Conservation (phyloP, 306 rosid genomes). For the Cicer judaicum region DNA sequence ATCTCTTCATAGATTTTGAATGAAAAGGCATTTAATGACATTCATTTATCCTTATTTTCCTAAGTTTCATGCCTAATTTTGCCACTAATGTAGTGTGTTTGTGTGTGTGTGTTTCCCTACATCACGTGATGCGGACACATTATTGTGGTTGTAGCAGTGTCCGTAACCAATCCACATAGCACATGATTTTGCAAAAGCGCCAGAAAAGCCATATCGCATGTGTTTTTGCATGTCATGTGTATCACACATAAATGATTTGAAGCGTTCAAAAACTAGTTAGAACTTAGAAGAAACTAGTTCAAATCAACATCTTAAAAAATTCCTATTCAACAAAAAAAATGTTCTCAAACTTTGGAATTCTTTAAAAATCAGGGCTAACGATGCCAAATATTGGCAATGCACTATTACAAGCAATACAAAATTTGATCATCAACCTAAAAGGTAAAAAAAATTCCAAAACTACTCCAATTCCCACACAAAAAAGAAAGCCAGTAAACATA, state of each 20-base stretch:
- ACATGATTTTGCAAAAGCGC: no score
- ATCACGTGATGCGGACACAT: background rate
- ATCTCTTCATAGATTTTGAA: no score
- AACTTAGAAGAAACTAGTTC: no score
- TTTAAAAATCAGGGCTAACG: background rate
- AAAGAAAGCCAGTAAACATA: conserved; percentile 11
- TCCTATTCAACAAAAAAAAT: background rate
- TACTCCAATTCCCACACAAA: conserved; percentile 5
- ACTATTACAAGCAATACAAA: background rate
- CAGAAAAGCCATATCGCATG: background rate
- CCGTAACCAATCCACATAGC: background rate
- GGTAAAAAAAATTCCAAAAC: background rate
- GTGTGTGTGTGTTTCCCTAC: background rate
- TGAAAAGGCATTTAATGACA: background rate
- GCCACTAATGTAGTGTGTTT: background rate
- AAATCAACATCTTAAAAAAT: no score
- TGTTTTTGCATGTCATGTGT: no score
- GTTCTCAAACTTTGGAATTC: conserved; percentile 1
- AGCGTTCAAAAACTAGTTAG: no score
- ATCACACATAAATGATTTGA: no score
- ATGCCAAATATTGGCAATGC: conserved; percentile 22
- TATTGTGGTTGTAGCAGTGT: background rate
- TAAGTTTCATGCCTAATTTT: background rate
- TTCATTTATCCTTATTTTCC: background rate
- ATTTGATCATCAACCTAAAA: background rate